Percentiles rank a stretch among this genome's conserved stretches.
Conservation (phyloP, 2,329 filamentous ascomycete species). For the Celoporthe dispersa region DNA sequence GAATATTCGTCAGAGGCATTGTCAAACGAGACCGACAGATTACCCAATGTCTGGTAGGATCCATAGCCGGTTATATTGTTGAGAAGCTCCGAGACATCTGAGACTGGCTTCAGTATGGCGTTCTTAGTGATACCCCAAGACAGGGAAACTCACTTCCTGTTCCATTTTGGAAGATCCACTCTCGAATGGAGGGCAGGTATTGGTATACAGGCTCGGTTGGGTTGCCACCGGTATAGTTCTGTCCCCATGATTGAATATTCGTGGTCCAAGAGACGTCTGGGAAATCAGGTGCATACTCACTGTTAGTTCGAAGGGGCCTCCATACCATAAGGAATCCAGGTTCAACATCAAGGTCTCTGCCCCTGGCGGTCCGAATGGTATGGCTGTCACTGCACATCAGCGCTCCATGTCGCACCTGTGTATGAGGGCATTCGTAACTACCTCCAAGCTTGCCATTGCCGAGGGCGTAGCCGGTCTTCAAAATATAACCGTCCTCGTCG, state of each 20-base stretch:
- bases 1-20: conserved; percentile 35
- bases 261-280: conserved; percentile 22
- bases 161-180: conserved; percentile 52
- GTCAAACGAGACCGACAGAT: conserved; percentile 47
- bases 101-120: neutral
- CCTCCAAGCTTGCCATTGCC: conserved; percentile 54
- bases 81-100: conserved; percentile 44
- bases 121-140: too few relatives aligned
- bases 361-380: conserved; percentile 49
- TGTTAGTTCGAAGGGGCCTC: conserved; percentile 50
- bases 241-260: neutral
- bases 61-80: conserved; percentile 48
- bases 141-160: conserved; percentile 46
- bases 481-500: conserved; percentile 24
- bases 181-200: conserved; percentile 47
- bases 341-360: conserved; percentile 50
- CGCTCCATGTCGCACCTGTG: neutral
- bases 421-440: conserved; percentile 30
- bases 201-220: conserved; percentile 41
- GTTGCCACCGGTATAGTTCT: conserved; percentile 53
- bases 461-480: conserved; percentile 48
- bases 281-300: conserved; percentile 1
- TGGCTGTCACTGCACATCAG: conserved; percentile 41
- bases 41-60: conserved; percentile 51
- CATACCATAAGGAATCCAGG: conserved; percentile 54